Base-by-base conservation (phyloP, 805 yeast genomes). In the Yarrowia porcina region DNA sequence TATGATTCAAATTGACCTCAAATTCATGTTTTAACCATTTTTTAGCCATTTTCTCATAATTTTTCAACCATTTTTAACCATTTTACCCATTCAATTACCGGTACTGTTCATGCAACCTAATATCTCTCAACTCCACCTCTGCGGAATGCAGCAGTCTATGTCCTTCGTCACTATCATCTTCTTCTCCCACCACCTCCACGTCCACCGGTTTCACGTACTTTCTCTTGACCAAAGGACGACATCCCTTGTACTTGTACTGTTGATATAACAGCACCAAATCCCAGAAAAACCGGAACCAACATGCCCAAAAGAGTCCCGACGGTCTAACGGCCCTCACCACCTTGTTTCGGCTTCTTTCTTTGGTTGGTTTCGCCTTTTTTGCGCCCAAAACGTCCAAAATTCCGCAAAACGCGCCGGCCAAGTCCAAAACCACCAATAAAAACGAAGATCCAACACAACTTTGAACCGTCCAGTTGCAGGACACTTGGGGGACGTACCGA, bases 381-480 rank as follows among this genome's bases (percentile, higher is more conserved):
- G 35, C 61, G 13, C 47, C 39, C 35, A 56, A 11, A 27, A 39
- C 61, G 25, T 56, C 49, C 11, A 56, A 12, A n/a, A 41, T 41
- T 1, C 49, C 61, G 17, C 13, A 56, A 23, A 56, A 30, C 15
- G 61, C 36, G 21, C 61, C 61, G 1, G 42, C 35, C 11, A 38
- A 12, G 30, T 39, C 49, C 38, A 56, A 28, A 15, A 7, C 15
- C 5, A 39, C n/a, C n/a, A 41, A 30, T 27, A 39, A 30, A 32
- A 41, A 39, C 28, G 61, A 56, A 17, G 44, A 35, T 1, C 63
- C 63, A 9, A 45, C 52, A 12, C 39, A 27, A 33, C 45, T 35
- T 25, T 59, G 63, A 1, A 33, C 54, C 12, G 42, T 32, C 63
- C 63, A 66, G 39, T 66, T 63, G 33, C 64, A 45, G 18, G 64